phyloP scores from a whole-genome alignment of 2,329 filamentous ascomycete genomes.

The Macrophomina tecta region DNA sequence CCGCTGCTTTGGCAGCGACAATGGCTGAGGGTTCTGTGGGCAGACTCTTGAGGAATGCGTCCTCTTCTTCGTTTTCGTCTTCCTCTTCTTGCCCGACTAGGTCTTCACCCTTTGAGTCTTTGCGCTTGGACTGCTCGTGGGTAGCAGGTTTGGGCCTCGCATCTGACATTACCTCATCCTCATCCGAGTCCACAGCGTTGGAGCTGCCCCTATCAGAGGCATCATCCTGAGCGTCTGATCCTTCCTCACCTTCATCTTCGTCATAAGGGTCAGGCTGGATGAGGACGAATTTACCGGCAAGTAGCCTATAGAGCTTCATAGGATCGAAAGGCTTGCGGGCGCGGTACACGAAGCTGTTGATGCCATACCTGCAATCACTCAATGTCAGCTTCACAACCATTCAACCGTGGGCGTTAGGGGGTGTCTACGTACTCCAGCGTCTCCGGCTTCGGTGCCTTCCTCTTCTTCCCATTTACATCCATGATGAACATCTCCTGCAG shows the following conservation, averaged over 20 bases:
- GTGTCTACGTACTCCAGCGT: constrained; percentile 63
- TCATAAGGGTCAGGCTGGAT: constrained; percentile 47
- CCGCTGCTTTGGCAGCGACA: constrained; percentile 62
- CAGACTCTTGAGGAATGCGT: constrained; percentile 29
- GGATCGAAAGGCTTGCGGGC: constrained; percentile 56
- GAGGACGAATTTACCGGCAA: constrained; percentile 53
- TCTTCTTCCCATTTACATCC: constrained; percentile 60
- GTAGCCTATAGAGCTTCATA: constrained; percentile 46
- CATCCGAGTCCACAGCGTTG: constrained; percentile 19
- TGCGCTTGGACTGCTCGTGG: constrained; percentile 10
- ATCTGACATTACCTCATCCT: constrained; percentile 31
- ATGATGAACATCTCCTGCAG: constrained; percentile 71
- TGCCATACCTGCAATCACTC: constrained; percentile 60
- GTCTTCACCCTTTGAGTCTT: constrained; percentile 11
- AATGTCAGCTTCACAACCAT: not conserved
- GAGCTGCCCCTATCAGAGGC: not conserved
- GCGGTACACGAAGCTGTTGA: constrained; percentile 73
- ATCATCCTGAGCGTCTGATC: constrained; percentile 35
- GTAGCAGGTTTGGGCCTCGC: not conserved
- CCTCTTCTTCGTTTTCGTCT: constrained; percentile 42
- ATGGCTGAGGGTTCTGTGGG: constrained; percentile 41
- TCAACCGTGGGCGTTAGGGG: not conserved
- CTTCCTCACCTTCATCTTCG: constrained; percentile 38
- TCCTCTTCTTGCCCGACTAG: constrained; percentile 38
- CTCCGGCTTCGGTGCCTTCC: constrained; percentile 71